A percentile compares a stretch with the other conserved stretches of the same genome.
Conservation (phyloP, 176 grass and related monocot genomes). For the Oryza australiensis region DNA sequence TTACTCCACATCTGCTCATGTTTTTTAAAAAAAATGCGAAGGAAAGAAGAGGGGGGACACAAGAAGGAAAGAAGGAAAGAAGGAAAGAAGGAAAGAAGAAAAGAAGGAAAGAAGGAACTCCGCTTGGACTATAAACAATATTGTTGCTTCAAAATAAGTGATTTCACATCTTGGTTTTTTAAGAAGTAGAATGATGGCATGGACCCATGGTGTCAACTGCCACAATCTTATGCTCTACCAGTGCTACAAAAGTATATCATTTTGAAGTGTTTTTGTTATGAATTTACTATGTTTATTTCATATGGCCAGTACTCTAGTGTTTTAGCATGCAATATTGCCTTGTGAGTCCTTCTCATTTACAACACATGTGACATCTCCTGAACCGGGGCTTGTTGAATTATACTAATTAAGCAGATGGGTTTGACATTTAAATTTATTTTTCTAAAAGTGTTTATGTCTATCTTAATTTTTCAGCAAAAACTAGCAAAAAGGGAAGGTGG, state of each 20-base stretch:
- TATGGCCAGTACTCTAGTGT: not conserved
- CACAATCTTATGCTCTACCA: not conserved
- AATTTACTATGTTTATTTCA: conserved; percentile 6
- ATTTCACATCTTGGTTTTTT: not conserved
- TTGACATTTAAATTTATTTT: conserved; percentile 10
- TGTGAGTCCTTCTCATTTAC: conserved; percentile 1
- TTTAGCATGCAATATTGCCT: not conserved
- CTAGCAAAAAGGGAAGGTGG: conserved; percentile 64
- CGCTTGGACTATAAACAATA: too few species aligned
- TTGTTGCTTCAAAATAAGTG: too few species aligned
- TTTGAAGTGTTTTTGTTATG: too few species aligned
- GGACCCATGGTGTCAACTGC: not conserved
- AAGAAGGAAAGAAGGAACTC: too few species aligned
- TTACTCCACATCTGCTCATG: too few species aligned
- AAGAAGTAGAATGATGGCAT: not conserved
- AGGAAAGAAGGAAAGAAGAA: too few species aligned
- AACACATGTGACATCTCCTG: not conserved
- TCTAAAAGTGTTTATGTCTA: conserved; percentile 12
- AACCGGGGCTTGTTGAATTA: conserved; percentile 11
- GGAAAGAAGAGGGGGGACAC: too few species aligned
- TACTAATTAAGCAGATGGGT: not conserved
- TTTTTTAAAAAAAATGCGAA: too few species aligned
- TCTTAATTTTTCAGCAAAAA: conserved; percentile 80
- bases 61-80: too few species aligned
- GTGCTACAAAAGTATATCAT: too few species aligned